These are phyloP conservation scores for Petunia hybrid DNA, from an alignment of 305 asterid species.

Conservation along the genomic window DNA sequence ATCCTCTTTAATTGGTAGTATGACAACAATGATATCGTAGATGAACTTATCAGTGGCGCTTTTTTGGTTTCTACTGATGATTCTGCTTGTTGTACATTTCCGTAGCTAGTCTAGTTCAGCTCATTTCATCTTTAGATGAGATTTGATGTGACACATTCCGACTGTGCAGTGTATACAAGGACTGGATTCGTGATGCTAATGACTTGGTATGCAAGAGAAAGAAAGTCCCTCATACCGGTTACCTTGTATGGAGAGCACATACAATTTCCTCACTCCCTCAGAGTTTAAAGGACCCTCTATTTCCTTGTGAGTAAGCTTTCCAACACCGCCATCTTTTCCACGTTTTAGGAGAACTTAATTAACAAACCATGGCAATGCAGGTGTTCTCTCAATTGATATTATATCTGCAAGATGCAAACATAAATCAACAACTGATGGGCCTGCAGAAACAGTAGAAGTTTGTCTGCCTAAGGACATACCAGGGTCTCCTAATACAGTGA, in stretches of 20 bases:
- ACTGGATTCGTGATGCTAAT: conserved; percentile 56
- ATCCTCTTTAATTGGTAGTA: not conserved
- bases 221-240: conserved; percentile 50
- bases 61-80: not conserved
- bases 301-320: conserved; percentile 57
- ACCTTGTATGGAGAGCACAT: conserved; percentile 60
- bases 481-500: conserved; percentile 36
- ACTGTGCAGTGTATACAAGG: conserved; percentile 51
- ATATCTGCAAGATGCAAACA: conserved; percentile 38
- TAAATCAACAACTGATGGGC: conserved; percentile 31
- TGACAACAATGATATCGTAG: not conserved
- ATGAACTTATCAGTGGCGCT: not conserved
- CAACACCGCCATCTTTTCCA: not conserved
- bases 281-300: conserved; percentile 66
- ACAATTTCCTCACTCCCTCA: conserved; percentile 51
- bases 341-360: conserved; percentile 4
- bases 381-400: conserved; percentile 40
- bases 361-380: conserved; percentile 25
- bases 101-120: not conserved
- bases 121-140: not conserved
- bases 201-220: conserved; percentile 59
- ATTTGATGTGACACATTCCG: conserved; percentile 1
- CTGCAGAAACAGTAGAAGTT: conserved; percentile 39
- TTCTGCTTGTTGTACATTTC: not conserved
- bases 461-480: conserved; percentile 31